Base-by-base conservation (phyloP, 75 land plant genomes). In the Picea sitchensis region DNA sequence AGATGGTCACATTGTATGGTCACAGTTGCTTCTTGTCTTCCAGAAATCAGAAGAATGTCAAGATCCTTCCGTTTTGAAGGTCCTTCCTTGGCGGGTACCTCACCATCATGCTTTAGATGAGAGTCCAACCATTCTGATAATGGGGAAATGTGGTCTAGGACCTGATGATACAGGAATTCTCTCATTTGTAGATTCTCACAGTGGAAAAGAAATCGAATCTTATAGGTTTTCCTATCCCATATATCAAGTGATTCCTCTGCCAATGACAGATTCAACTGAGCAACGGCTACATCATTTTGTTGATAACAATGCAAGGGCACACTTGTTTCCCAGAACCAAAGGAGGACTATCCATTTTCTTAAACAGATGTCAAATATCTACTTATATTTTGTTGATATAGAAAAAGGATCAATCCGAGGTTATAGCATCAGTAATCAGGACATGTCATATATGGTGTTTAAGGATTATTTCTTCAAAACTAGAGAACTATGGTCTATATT, bases 401-500 rank as follows among this genome's bases (percentile, higher is more conserved):
- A 26, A 26, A 26, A 26, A 26, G 26, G 26, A 26, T 26, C 26
- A 26, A 26, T 26, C 26, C 26, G 26, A 26, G 26, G 26, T 26
- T 26, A 26, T 26, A 26, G 26, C 26, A 26, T 26, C 26, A 26
- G 26, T 26, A 26, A 26, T 26, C 26, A 26, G 26, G 26, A 26
- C 26, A 26, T 26, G 26, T 26, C 26, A 26, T 86, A 81, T 96
- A 67, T 91, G 87, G 69, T 41, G 12, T 59, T 38, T 23, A 93
- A 91, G 85, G 93, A 86, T 14, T 83, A 84, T 81, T 89, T 92
- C 77, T 96, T 93, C 79, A 75, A 77, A 11, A 74, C 92, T 12
- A 78, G 80, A 65, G 81, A 86, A 34, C 54, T 96, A 26, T 96
- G 99, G 99, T 90, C 94, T 38, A 79, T 96, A 87, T 86, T 96